Evolutionary conservation across 1,284 basidiomycete genomes (phyloP), one percentile per base, ranked within the genome.

Genomic region (Tetrapyrgos nigripes): DNA sequence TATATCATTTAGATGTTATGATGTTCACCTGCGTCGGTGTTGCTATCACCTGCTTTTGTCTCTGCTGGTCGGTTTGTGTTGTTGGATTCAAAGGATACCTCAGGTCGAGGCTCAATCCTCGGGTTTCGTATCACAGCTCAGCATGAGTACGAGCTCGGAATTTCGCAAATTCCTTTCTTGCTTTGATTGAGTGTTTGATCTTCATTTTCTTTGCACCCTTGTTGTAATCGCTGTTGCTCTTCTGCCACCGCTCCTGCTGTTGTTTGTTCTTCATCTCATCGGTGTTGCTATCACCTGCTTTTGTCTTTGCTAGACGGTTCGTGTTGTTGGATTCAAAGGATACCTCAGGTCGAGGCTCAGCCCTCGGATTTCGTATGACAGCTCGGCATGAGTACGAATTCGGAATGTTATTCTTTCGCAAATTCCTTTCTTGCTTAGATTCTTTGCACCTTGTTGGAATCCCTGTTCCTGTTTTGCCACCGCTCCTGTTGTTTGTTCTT

Each of bases 1-100:
- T 50, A 46, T 14, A 50, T 24, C 56, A 23, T 27, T 50, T 50
- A 91, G 88, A 90, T 68, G 83, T 89, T 57, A 94, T 94, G 93
- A 90, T 93, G 85, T 92, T 94, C 78, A 74, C 92, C 55, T 91
- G 91, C 65, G 78, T 91, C 11, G 86, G 89, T 14, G 87, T 95
- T 33, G 92, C 93, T 3, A 81, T 94, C 53, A 94, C 92, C 1
- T 94, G 91, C 64, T 79, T 94, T 48, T 86, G 89, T 26, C 93
- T 92, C 75, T 91, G 87, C 70, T 96, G 93, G 93, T 80, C 84
- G 2, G 74, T 94, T 27, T 75, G 76, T 60, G 74, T 94, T 40
- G 87, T 95, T 53, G 83, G 81, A 17, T 84, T 93, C 74, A 93
- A 94, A 67, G 93, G 91, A 45, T 93, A 88, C 86, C 76, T 92